phyloP scores from a whole-genome alignment of 2,329 filamentous ascomycete species.

The Penicillium expansum region DNA sequence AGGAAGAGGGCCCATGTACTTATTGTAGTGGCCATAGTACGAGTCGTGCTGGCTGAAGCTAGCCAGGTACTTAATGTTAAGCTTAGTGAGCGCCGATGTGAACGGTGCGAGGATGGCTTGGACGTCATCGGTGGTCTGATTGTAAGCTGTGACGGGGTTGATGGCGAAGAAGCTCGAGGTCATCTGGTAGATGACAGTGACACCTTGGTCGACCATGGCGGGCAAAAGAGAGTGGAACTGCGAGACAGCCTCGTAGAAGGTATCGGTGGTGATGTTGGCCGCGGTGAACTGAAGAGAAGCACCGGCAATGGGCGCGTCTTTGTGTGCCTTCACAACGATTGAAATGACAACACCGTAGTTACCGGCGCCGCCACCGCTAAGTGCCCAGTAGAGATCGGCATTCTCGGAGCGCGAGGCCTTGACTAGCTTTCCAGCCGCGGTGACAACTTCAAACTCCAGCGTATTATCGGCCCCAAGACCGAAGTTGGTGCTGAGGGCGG shows the following conservation, averaged over 20 bases:
- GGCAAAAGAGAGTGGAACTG: conserved; percentile 52
- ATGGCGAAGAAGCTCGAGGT: conserved; percentile 51
- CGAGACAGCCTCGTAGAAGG: conserved; percentile 52
- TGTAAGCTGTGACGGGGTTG: conserved; percentile 49
- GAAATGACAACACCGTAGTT: conserved; percentile 59
- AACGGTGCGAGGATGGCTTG: conserved; percentile 48
- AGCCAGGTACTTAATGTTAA: conserved; percentile 35
- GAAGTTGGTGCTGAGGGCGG: conserved; percentile 51
- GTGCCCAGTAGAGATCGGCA: conserved; percentile 22
- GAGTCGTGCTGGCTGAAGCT: conserved; percentile 29
- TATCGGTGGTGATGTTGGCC: conserved; percentile 39
- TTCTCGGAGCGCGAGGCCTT: conserved; percentile 16
- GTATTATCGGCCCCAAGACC: conserved; percentile 62
- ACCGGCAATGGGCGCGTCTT: conserved; percentile 44
- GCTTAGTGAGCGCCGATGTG: conserved; percentile 37
- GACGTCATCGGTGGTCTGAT: conserved; percentile 46
- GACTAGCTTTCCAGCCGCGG: conserved; percentile 31
- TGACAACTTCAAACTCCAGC: conserved; percentile 57
- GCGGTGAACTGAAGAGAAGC: conserved; percentile 45
- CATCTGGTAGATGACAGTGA: conserved; percentile 51
- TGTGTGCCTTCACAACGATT: conserved; percentile 54
- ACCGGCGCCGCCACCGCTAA: conserved; percentile 45
- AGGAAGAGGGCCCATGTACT: conserved; percentile 31
- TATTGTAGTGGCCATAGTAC: conserved; percentile 38
- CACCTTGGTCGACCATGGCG: conserved; percentile 51